phyloP scores from a whole-genome alignment of 1,284 basidiomycete species.

The Cryptococcus sp. region DNA sequence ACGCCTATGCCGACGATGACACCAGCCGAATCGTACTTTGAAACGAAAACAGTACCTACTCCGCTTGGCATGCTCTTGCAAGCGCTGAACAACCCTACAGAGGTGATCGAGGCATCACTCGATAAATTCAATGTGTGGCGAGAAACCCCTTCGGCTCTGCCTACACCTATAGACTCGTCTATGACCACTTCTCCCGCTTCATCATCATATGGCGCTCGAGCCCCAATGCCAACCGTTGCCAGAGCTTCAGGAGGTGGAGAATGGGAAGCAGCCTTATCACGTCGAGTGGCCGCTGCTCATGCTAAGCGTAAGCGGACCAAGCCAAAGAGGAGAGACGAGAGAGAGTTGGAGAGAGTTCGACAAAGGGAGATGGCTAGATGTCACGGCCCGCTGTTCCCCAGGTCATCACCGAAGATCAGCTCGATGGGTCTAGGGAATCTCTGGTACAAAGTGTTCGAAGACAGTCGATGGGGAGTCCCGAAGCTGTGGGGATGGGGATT shows the following conservation, averaged over 20 bases:
- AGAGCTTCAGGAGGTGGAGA: constrained; percentile 34
- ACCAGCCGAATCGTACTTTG: constrained; percentile 3
- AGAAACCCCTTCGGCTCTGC: constrained; percentile 6
- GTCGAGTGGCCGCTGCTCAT: constrained; percentile 25
- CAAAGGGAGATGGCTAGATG: background rate
- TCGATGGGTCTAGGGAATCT: background rate
- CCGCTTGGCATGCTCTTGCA: background rate
- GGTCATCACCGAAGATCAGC: background rate
- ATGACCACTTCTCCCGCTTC: constrained; percentile 9
- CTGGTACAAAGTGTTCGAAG: background rate
- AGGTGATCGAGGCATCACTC: constrained; percentile 10
- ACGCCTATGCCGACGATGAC: constrained; percentile 4
- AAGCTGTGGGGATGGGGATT: constrained; percentile 9
- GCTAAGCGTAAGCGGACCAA: background rate
- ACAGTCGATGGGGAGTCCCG: background rate
- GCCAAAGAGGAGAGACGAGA: background rate
- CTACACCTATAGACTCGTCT: background rate
- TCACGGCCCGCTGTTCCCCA: background rate
- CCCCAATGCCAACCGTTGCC: constrained; percentile 37
- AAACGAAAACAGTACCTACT: background rate
- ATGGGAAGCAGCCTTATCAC: constrained; percentile 39
- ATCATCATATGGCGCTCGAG: constrained; percentile 4
- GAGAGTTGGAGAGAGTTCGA: background rate
- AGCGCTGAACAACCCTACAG: background rate
- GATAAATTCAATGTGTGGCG: constrained; percentile 27